Evolutionary conservation across 2,329 filamentous ascomycete species (phyloP), one percentile per base, ranked within the genome.

Genomic region (Leptosphaerulina australis): DNA sequence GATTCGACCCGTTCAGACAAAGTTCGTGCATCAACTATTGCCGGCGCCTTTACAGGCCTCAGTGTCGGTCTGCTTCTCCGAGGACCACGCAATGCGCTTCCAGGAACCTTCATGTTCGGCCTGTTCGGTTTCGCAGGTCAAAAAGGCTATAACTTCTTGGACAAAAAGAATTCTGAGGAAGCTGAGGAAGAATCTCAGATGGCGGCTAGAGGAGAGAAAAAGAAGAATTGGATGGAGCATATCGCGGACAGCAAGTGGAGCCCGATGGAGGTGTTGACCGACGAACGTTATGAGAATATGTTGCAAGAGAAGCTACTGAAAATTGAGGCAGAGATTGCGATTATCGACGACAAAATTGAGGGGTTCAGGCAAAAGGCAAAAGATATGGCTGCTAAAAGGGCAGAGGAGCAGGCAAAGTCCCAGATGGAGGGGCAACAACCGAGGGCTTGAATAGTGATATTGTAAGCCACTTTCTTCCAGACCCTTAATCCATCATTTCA

Each of bases 291-390:
- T 65, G 81, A 82, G 50, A 74, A 80, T 1, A 84, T 91, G 74
- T 77, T 94, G 63, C 77, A 80, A 22, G 88, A 92, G 68, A 90
- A 87, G 72, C 74, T 91, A 30, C 69, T 93, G 20, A 81, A 78
- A 55, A 75, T 93, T 3, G 87, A 94, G 58, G 88, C 83, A 1
- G 88, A 93, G 54, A 91, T 94, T 70, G 85, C 88, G 0, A 71
- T 94, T 4, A 78, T 93, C 26, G 88, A 94, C 63, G 90, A 93
- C 44, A 85, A 84, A 64, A 89, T 94, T 59, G 81, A 79, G 37
- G 77, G 74, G 29, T 65, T 86, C 18, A 67, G 56, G 40, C 64
- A 62, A 38, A 46, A 64, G 47, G 63, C 66, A 21, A 56, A 40
- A 7, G 63, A 66, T 34, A 26, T 47, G 29, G 58, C 68, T 10